Evolutionary conservation across 495 filamentous ascomycete genomes (phyloP).

Genomic region (Daldinia vernicosa): DNA sequence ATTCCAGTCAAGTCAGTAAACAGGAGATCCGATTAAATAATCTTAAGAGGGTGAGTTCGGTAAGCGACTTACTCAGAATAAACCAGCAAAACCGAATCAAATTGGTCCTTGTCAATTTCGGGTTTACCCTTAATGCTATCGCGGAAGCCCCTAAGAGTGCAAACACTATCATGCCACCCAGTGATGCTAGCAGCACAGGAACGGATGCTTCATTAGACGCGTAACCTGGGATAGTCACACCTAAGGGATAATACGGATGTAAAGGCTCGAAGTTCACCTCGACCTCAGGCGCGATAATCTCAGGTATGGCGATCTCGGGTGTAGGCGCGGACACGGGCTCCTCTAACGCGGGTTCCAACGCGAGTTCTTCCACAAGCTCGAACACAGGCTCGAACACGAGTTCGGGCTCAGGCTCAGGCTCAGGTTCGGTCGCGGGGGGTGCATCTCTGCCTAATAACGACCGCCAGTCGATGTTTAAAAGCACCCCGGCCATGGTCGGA

Average conservation of each 20-base stretch:
- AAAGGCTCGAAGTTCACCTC: constrained; percentile 37
- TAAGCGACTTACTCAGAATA: constrained; percentile 55
- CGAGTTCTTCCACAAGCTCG: neutral
- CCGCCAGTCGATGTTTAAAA: constrained; percentile 24
- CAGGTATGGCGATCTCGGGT: neutral
- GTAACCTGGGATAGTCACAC: constrained; percentile 68
- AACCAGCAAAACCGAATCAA: constrained; percentile 67
- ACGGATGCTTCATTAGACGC: constrained; percentile 59
- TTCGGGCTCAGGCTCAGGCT: neutral
- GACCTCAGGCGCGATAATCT: neutral
- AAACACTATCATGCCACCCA: constrained; percentile 55
- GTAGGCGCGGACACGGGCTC: neutral
- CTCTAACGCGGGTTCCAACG: neutral
- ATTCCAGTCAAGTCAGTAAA: constrained; percentile 15
- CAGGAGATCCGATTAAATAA: neutral
- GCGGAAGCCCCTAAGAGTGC: constrained; percentile 57
- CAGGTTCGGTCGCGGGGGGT: neutral
- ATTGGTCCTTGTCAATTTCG: constrained; percentile 52
- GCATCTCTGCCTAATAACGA: constrained; percentile 11
- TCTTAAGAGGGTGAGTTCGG: constrained; percentile 53
- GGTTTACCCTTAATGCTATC: constrained; percentile 52
- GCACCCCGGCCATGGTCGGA: neutral
- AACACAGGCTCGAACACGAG: neutral
- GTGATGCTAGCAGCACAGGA: constrained; percentile 56
- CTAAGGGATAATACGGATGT: constrained; percentile 79